These are phyloP conservation scores for sorghum (Sorghum bicolor) DNA, from an alignment of 176 grass and related monocot genomes.

Conservation along the genomic window DNA sequence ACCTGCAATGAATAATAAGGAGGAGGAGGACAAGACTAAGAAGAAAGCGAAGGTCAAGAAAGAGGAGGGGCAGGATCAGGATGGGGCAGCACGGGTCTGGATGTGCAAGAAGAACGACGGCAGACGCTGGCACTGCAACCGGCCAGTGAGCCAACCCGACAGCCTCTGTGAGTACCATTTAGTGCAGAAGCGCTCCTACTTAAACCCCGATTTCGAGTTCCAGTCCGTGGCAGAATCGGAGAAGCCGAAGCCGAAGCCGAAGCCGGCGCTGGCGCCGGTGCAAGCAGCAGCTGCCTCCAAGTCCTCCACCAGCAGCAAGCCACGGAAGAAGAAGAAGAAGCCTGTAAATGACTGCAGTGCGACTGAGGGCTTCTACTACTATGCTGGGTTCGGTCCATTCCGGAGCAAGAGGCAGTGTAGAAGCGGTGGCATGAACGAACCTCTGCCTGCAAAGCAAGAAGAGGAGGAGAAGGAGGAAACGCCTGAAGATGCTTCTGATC, in stretches of 20 bases:
- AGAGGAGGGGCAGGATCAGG: background rate
- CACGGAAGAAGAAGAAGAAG: constrained; percentile 38
- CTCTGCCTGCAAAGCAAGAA: background rate
- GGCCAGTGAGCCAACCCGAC: constrained; percentile 27
- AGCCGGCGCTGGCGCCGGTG: background rate
- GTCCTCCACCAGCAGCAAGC: background rate
- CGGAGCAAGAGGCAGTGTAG: constrained; percentile 36
- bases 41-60: constrained; percentile 5
- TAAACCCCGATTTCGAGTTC: background rate
- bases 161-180: constrained; percentile 44
- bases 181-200: background rate
- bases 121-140: constrained; percentile 32
- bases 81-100: background rate
- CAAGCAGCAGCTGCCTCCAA: background rate
- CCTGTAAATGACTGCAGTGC: background rate
- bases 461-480: constrained; percentile 11
- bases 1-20: background rate
- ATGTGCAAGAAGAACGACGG: constrained; percentile 57
- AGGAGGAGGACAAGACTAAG: background rate
- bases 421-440: background rate
- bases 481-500: background rate
- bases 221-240: background rate
- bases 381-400: constrained; percentile 41
- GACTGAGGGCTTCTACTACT: constrained; percentile 43
- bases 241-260: background rate